phyloP scores from a whole-genome alignment of 2,329 filamentous ascomycete species.

The Harringtonia aguacate region DNA sequence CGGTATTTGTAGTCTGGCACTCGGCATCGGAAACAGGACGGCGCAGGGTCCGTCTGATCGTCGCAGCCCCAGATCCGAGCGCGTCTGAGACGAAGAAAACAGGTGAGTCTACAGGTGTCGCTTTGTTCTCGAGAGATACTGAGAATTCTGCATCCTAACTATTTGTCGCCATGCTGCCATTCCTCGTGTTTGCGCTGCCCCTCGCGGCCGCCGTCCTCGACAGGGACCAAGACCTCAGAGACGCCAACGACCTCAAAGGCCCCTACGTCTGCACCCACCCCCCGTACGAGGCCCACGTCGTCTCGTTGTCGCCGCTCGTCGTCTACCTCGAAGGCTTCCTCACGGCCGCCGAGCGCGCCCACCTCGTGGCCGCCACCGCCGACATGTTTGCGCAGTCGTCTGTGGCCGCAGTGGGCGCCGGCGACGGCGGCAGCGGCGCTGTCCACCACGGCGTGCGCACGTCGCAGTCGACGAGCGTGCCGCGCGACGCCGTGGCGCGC shows the following conservation, averaged over 20 bases:
- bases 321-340: slow-evolving; percentile 38
- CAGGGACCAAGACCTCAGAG: neutral
- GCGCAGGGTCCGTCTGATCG: too few species aligned
- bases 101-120: too few species aligned
- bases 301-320: slow-evolving; percentile 37
- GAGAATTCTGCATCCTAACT: too few species aligned
- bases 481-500: slow-evolving; percentile 29
- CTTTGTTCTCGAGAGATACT: too few species aligned
- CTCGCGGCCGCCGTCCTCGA: neutral
- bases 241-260: neutral
- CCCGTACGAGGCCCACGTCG: slow-evolving; percentile 29
- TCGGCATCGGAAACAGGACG: too few species aligned
- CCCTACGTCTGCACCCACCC: slow-evolving; percentile 9
- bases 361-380: slow-evolving; percentile 28
- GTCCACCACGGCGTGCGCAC: slow-evolving; percentile 27
- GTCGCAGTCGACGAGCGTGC: slow-evolving; percentile 32
- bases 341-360: slow-evolving; percentile 26
- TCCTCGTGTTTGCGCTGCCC: neutral
- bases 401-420: slow-evolving; percentile 16
- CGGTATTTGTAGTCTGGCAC: too few species aligned
- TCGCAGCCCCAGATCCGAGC: too few species aligned
- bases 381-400: slow-evolving; percentile 33
- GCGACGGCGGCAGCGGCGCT: slow-evolving; percentile 17
- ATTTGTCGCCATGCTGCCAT: too few species aligned
- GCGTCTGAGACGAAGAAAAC: too few species aligned